These are phyloP conservation scores for Leccinum longicurvipes DNA, from an alignment of 768 basidiomycete species.

Conservation along the genomic window DNA sequence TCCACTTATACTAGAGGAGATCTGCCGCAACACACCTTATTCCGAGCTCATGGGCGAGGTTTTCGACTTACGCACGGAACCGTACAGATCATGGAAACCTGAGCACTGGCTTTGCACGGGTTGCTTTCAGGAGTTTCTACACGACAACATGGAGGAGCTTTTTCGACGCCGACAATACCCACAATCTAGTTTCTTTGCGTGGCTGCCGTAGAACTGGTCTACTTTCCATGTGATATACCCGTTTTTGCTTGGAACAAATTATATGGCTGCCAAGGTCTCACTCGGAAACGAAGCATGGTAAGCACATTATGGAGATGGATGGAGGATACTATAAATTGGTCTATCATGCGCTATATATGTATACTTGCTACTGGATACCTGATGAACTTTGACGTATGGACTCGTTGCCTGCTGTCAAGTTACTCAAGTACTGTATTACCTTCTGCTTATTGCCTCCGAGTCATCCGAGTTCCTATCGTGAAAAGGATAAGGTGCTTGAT, in stretches of 20 bases:
- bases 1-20: not conserved
- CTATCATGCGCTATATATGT: not conserved
- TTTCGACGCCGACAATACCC: not conserved
- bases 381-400: not conserved
- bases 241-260: not conserved
- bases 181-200: not conserved
- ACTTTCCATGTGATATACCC: not conserved
- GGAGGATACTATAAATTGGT: too few relatives aligned
- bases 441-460: not conserved
- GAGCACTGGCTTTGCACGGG: conserved; percentile 10
- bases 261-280: not conserved
- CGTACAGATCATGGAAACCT: conserved; percentile 5
- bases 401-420: too few relatives aligned
- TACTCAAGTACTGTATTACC: not conserved
- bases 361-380: not conserved
- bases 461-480: not conserved
- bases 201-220: not conserved
- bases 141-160: conserved; percentile 7
- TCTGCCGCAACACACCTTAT: conserved; percentile 10
- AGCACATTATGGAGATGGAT: too few relatives aligned
- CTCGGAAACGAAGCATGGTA: not conserved
- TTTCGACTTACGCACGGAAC: conserved; percentile 2
- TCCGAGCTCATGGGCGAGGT: not conserved
- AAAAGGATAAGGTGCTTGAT: not conserved
- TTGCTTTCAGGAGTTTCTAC: conserved; percentile 8